A percentile compares a stretch with the other conserved stretches of the same genome.
Evolutionary conservation across 2,329 filamentous ascomycete genomes (phyloP).

Genomic region (Aspergillus quadrilineatus): DNA sequence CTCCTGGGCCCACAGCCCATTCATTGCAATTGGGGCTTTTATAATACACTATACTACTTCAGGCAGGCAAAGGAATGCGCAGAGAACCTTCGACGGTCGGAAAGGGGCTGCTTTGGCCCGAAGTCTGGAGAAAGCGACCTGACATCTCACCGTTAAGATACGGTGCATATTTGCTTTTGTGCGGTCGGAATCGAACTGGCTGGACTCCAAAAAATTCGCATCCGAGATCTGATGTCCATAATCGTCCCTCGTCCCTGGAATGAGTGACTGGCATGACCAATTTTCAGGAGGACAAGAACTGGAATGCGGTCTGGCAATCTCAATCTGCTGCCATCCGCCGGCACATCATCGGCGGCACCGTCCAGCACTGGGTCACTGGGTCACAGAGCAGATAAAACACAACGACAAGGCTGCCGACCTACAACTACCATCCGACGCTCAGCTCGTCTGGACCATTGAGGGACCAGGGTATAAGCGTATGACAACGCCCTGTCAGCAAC

Average conservation of each 20-base stretch:
- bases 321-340: not conserved
- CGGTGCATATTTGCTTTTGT: not conserved
- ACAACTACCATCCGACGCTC: not conserved
- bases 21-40: not conserved
- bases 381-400: not conserved
- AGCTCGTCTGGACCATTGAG: not conserved
- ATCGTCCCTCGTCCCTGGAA: not conserved
- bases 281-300: not conserved
- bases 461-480: not conserved
- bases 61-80: not conserved
- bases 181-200: not conserved
- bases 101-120: slow-evolving; percentile 5
- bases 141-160: slow-evolving; percentile 5
- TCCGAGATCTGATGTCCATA: not conserved
- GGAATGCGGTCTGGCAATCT: not conserved
- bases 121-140: slow-evolving; percentile 9
- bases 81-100: slow-evolving; percentile 8
- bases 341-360: not conserved
- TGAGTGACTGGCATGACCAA: not conserved
- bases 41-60: not conserved
- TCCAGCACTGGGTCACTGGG: not conserved
- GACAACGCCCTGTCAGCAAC: not conserved
- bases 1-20: slow-evolving; percentile 2
- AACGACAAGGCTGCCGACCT: not conserved
- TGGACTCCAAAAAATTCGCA: not conserved